phyloP scores from a whole-genome alignment of 352 stramenopile genomes.

The Globisporangium nagaii region DNA sequence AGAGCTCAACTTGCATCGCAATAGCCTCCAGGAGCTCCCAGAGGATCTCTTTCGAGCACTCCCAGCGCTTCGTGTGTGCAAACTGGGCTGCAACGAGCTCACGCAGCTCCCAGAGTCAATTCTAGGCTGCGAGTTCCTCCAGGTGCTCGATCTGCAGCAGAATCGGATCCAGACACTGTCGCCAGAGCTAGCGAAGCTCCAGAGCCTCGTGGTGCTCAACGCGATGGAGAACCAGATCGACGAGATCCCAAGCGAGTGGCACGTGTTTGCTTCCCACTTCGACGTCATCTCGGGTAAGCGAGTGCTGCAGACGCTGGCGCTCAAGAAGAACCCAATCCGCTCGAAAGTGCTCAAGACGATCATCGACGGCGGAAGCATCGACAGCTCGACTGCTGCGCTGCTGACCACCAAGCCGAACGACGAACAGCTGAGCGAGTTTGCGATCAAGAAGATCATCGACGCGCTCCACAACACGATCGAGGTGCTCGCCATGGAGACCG shows the following conservation, averaged over 20 bases:
- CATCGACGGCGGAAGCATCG: conserved; percentile 20
- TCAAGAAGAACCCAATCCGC: conserved; percentile 42
- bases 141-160: conserved; percentile 40
- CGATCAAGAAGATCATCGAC: conserved; percentile 49
- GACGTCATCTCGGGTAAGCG: conserved; percentile 4
- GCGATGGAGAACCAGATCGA: conserved; percentile 40
- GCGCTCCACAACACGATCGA: conserved; percentile 23
- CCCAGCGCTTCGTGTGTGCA: conserved; percentile 27
- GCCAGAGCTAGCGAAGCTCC: conserved; percentile 18
- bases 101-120: conserved; percentile 28
- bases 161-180: conserved; percentile 38
- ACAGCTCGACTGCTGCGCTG: neutral
- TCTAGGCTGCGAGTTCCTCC: conserved; percentile 19
- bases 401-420: conserved; percentile 10
- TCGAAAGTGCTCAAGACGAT: conserved; percentile 31
- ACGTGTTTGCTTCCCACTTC: conserved; percentile 25
- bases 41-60: conserved; percentile 34
- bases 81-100: conserved; percentile 39
- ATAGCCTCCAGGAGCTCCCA: conserved; percentile 34
- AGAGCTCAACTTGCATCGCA: conserved; percentile 41
- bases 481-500: conserved; percentile 5
- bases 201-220: conserved; percentile 33
- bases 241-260: conserved; percentile 42
- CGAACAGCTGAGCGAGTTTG: conserved; percentile 32
- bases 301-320: conserved; percentile 30